Evolutionary conservation across 768 basidiomycete genomes (phyloP), one percentile per base, ranked within the genome.

Genomic region (Boletus sp.): DNA sequence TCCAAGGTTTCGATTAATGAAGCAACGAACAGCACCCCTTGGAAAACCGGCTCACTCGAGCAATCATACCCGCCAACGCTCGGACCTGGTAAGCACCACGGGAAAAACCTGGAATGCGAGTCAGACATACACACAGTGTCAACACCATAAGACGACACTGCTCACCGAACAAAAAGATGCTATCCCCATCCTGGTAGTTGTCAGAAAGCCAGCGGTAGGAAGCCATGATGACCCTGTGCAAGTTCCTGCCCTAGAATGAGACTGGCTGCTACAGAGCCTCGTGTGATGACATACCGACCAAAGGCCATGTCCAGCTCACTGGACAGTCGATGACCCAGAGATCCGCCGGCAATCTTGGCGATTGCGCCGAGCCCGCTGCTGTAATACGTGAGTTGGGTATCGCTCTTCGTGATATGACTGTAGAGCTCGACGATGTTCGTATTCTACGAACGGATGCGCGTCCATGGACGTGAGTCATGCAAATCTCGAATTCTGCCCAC

Each of bases 71-170:
- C 3, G 77, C 74, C 38, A 79, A 46, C 1, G 66, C 72, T 27
- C 77, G 71, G 4, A 72, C 75, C 60, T 78, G 77, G 55, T 77
- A 79, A 15, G 76, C 78, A 6, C 77, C 77, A n/a, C 78, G 75
- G 2, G 78, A 78, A 56, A 75, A 79, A 4, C 77, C 77, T 79
- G 35, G 7, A 33, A 29, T 8, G 17, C 5, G 45, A 10, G 29
- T 66, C 21, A 61, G 59, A 34, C 9, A 27, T 7, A 21, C 2
- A 21, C 2, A 9, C 29, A 17, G 43, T 1, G 1, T 25, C 40
- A 35, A 10, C 9, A 43, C 19, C 41, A 34, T 8, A 14, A 7
- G 25, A n/a, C 21, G 29, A 33, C 27, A 25, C 6, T n/a, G 25
- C 64, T 30, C 42, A 73, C 76, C 77, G 42, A 79, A 77, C 6